Conservation (phyloP, 129 eudicot genomes). For the Lonicera japonica region DNA sequence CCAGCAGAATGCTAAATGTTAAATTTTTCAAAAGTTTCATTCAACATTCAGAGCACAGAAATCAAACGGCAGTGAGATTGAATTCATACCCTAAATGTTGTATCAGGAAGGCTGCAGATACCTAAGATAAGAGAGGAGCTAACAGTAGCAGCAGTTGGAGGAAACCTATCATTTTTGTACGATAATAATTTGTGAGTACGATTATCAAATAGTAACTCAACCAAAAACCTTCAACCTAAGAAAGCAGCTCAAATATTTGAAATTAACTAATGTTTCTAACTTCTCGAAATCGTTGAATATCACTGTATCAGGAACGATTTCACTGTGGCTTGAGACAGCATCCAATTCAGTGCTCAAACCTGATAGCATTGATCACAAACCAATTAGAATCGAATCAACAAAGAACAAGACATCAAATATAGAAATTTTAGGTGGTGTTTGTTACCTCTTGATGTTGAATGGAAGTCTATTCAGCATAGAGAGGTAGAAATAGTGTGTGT, state of each 20-base stretch:
- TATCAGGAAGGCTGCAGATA: constrained; percentile 91
- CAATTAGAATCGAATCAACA: neutral
- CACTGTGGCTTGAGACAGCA: constrained; percentile 68
- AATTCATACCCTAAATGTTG: constrained; percentile 65
- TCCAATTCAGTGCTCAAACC: constrained; percentile 82
- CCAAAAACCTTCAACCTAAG: neutral
- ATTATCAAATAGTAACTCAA: neutral
- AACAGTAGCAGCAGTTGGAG: constrained; percentile 99
- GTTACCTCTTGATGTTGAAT: no score
- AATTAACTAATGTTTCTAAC: constrained; percentile 14
- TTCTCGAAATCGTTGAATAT: constrained; percentile 96
- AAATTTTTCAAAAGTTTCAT: no score
- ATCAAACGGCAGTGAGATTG: neutral
- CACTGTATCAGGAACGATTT: constrained; percentile 97
- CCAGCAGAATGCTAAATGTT: no score
- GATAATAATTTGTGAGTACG: neutral
- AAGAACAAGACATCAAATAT: no score
- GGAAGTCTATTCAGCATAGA: no score
- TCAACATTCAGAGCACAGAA: neutral
- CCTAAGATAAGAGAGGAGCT: constrained; percentile 91
- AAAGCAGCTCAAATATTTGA: neutral
- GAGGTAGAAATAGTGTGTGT: no score
- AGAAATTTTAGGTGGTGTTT: no score
- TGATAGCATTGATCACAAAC: constrained; percentile 4
- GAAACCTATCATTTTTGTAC: constrained; percentile 56